Base-by-base conservation (phyloP, 2,329 filamentous ascomycete species). In the Aspergillus versicolor region DNA sequence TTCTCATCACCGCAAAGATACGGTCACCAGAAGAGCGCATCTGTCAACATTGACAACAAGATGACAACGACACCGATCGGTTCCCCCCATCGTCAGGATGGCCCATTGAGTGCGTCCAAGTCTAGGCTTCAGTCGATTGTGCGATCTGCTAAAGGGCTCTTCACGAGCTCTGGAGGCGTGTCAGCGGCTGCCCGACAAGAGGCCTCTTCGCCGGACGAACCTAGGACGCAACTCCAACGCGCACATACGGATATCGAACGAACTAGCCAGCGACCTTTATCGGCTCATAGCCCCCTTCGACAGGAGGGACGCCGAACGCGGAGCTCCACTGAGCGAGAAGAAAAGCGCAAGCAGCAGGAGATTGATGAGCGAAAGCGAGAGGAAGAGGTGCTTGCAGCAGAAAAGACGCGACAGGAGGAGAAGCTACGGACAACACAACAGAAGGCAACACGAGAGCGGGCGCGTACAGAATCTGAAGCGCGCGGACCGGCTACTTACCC, bases 41-140 rank as follows among this genome's bases (percentile, higher is more conserved):
- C 87, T 0, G 81, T 84, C 0, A 84, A 85, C 58, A 79, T 82
- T 6, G 70, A 79, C 17, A 71, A 82, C 24, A 75, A 75, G n/a
- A 44, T 55, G 8, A 80, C 84, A 12, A 87, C 83, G 15, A 86
- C 83, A 50, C 84, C 84, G 27, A 73, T 75, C 47, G 82, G 80
- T 30, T 86, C 84, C 22, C 85, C 84, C 27, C 71, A 65, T 65
- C 82, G 72, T 76, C 83, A 72, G 77, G 92, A 95, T 63, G 93
- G 89, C 57, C 91, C 91, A 5, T 75, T 97, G 58, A 96, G 92
- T 73, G 91, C 94, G 51, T 92, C 94, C 27, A 97, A 96, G 77
- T 91, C 90, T 68, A 95, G 92, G 71, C 81, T 97, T 47, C 95
- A 93, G 46, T 96, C 92, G 9, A 92, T 96, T 58, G 80, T 97